These are phyloP conservation scores for Pseudomonodictys pantanalensis DNA, from an alignment of 495 filamentous ascomycete species.

Conservation along the genomic window DNA sequence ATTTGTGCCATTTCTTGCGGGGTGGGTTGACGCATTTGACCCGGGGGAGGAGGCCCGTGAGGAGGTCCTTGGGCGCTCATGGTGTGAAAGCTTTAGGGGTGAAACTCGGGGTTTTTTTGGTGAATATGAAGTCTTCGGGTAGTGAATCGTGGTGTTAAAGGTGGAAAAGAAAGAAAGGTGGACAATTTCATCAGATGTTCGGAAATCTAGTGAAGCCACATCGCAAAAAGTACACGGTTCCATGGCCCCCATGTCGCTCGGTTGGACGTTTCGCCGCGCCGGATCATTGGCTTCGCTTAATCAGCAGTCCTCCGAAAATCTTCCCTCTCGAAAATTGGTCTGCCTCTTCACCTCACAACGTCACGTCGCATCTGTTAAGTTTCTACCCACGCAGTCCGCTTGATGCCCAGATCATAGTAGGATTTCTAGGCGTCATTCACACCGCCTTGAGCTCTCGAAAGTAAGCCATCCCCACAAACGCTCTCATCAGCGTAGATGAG, in stretches of 20 bases:
- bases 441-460: not conserved
- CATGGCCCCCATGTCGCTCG: too few species aligned
- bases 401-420: not conserved
- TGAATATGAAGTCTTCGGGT: too few species aligned
- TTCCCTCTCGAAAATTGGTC: not conserved
- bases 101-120: too few species aligned
- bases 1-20: conserved; percentile 82
- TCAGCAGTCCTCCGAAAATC: not conserved
- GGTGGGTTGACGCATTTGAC: conserved; percentile 62
- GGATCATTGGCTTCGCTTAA: not conserved
- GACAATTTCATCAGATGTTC: not conserved
- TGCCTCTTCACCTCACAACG: not conserved
- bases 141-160: not conserved
- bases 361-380: not conserved
- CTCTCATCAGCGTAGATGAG: conserved; percentile 18
- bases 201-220: conserved; percentile 1
- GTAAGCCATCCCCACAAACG: not conserved
- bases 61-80: conserved; percentile 6
- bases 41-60: conserved; percentile 13
- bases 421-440: not conserved
- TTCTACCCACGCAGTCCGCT: not conserved
- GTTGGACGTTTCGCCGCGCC: too few species aligned
- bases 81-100: not conserved
- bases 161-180: not conserved
- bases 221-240: not conserved